These are phyloP conservation scores for Gracilaria gracilis DNA, from an alignment of 23 red algal genomes.

Conservation along the genomic window DNA sequence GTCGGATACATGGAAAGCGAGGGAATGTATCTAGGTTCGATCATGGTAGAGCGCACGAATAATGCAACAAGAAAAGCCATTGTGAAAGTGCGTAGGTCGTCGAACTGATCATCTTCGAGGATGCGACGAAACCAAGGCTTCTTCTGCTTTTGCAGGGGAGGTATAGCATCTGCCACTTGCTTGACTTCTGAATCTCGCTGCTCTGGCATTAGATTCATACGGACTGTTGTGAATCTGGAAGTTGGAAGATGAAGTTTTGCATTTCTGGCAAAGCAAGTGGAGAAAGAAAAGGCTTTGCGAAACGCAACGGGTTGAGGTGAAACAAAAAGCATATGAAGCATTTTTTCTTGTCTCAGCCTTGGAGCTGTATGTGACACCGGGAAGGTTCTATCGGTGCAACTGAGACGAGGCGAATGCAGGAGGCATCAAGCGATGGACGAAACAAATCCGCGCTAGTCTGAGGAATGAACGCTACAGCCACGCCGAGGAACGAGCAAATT, in stretches of 20 bases:
- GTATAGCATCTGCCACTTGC: neutral
- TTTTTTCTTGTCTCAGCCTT: neutral
- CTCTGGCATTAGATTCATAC: conserved; percentile 24
- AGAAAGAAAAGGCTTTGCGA: neutral
- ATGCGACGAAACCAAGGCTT: conserved; percentile 44
- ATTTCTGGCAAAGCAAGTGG: neutral
- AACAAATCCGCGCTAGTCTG: neutral
- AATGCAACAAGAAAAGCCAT: conserved; percentile 86
- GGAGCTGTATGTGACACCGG: neutral
- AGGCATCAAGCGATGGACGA: neutral
- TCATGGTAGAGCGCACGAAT: conserved; percentile 70
- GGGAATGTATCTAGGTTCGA: conserved; percentile 98
- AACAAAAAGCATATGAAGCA: neutral
- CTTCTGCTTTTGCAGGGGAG: neutral
- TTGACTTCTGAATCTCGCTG: conserved; percentile 20
- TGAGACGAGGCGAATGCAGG: neutral
- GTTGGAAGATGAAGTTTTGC: neutral
- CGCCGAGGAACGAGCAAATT: no score
- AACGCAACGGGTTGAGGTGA: neutral
- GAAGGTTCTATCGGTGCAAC: no score
- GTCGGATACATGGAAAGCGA: conserved; percentile 97
- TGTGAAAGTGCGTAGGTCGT: conserved; percentile 88
- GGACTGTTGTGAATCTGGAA: no score
- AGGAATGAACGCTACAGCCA: no score
- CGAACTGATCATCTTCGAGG: conserved; percentile 78